Evolutionary conservation across 1,139 yeast genomes (phyloP), one percentile per base, ranked within the genome.

Genomic region (Candida smagusa): DNA sequence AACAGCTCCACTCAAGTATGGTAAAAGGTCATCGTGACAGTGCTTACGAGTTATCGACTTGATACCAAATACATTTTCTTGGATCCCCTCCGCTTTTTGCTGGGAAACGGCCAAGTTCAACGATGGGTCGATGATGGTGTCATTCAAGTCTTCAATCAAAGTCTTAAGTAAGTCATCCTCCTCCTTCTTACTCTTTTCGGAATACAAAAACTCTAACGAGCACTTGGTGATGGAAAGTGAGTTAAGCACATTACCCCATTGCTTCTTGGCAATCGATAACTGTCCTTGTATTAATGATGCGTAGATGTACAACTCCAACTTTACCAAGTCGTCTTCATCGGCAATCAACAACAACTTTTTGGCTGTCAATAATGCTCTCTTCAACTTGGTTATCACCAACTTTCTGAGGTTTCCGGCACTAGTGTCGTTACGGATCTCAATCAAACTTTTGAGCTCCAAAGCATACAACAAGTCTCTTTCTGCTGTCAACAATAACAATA

Each of bases 381-480:
- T 85, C 46, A 84, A 72, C 59, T 86, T 84, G 28, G 90, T 77
- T 9, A 72, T 56, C 53, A 85, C 67, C 42, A 84, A 74, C 42
- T 71, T 74, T 55, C 69, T 75, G 36, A 74, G 60, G 6, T 76
- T 61, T 0, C 74, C 61, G 27, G 41, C 39, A 9, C 25, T 32
- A 21, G 49, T 54, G 31, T 64, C 71, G 38, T 56, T 65, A 42
- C 76, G 75, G 38, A 80, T 72, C 46, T 81, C 89, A 48, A 80
- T 59, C 38, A 72, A 59, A 16, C 74, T 65, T 45, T 77, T 78
- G 40, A 81, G 70, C 56, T 84, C 90, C 58, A 79, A 70, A 0
- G 90, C 84, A 50, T 75, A 78, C 28, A 87, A 68, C 56, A 81
- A 65, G 46, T 84, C 83, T 50, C 92, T 71, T 57, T 87, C 95